These are phyloP conservation scores for Pythium sukuiense DNA, from an alignment of 352 stramenopile species.

Conservation along the genomic window DNA sequence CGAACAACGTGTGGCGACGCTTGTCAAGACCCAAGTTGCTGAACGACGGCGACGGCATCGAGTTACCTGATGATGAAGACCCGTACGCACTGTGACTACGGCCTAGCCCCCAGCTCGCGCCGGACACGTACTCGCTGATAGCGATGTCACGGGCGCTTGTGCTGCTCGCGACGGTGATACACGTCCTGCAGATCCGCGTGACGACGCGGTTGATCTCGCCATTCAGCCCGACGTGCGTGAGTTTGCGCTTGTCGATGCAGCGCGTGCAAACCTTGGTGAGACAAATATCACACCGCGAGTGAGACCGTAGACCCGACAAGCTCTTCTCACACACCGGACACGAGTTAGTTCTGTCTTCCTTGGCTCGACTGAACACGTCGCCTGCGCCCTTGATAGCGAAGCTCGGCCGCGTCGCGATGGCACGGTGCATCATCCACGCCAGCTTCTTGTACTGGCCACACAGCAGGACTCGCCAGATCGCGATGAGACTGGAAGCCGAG, in stretches of 20 bases:
- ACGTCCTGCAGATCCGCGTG: conserved; percentile 8
- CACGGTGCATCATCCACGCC: conserved; percentile 1
- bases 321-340: conserved; percentile 1
- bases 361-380: background rate
- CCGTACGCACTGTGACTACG: background rate
- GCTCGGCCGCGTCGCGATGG: background rate
- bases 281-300: conserved; percentile 14
- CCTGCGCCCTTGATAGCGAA: background rate
- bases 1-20: background rate
- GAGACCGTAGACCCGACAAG: background rate
- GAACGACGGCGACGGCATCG: background rate
- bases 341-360: background rate
- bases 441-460: conserved; percentile 17
- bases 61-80: background rate
- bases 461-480: conserved; percentile 10
- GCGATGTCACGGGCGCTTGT: conserved; percentile 12
- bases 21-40: background rate
- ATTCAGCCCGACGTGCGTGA: conserved; percentile 8
- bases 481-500: conserved; percentile 5
- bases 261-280: conserved; percentile 8
- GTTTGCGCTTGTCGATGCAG: conserved; percentile 19
- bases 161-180: background rate
- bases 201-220: background rate
- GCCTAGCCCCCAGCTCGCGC: background rate
- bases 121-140: conserved; percentile 9